A percentile compares a stretch with the other conserved stretches of the same genome.
These are phyloP conservation scores for Paratrypanosoma confusum DNA, from an alignment of 208 protist genomes.

Conservation along the genomic window DNA sequence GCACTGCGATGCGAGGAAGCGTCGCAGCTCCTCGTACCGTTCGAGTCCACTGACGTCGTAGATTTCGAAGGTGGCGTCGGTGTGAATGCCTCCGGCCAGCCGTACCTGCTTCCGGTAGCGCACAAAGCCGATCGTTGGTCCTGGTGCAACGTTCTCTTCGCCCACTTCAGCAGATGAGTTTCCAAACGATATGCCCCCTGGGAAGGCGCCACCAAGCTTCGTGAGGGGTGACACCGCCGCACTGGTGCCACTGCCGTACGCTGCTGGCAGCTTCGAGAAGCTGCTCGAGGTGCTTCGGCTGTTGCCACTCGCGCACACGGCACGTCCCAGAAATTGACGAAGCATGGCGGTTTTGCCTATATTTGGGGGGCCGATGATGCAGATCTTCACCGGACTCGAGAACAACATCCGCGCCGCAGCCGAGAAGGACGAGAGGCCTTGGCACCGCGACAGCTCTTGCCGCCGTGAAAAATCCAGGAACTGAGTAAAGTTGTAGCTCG, in stretches of 20 bases:
- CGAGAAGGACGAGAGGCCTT: constrained; percentile 66
- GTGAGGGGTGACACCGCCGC: no score
- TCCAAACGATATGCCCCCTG: no score
- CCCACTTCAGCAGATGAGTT: no score
- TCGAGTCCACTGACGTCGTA: constrained; percentile 57
- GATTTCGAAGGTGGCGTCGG: constrained; percentile 50
- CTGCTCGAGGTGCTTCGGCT: no score
- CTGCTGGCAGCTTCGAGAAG: no score
- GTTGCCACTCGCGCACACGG: no score
- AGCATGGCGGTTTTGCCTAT: constrained; percentile 64
- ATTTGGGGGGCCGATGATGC: constrained; percentile 54
- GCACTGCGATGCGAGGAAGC: constrained; percentile 61
- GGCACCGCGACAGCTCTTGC: constrained; percentile 63
- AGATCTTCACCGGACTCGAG: constrained; percentile 59
- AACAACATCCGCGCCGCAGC: constrained; percentile 51
- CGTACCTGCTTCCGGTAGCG: constrained; percentile 29
- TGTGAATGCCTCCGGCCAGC: constrained; percentile 27
- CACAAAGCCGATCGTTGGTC: constrained; percentile 51
- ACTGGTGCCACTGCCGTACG: no score
- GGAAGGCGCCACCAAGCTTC: no score
- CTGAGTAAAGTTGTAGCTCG: constrained; percentile 82
- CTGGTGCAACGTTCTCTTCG: background rate
- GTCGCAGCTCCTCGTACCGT: constrained; percentile 60
- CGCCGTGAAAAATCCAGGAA: constrained; percentile 75
- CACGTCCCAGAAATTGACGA: constrained; percentile 25